Base-by-base conservation (phyloP, 495 filamentous ascomycete species). In the Aspergillus funiculosus region DNA sequence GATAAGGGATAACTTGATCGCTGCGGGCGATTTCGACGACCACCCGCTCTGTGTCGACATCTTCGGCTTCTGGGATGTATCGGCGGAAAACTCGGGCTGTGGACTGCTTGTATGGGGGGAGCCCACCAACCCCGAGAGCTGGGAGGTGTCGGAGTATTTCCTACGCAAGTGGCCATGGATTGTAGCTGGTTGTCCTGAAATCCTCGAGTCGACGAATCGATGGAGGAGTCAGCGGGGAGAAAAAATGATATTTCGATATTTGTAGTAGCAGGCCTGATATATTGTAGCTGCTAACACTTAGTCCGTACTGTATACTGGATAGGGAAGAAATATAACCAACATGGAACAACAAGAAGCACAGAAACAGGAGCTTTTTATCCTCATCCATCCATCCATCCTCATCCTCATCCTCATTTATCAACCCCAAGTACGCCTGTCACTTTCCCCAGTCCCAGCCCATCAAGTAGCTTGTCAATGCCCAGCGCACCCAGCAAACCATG, bases 401-500 rank as follows among this genome's bases (percentile, higher is more conserved):
- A n/a, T n/a, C n/a, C n/a, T n/a, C n/a, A n/a, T n/a, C n/a, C n/a
- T n/a, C n/a, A n/a, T n/a, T n/a, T n/a, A n/a, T 25, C 38, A 18
- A 66, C 41, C 13, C 63, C 64, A 9, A 85, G 56, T 2, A 69
- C 60, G 32, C 75, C 67, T 8, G 65, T 58, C 4, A 83, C 53
- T 10, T 60, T 63, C 3, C 84, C 83, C 11, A 90, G 54, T 0
- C 87, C 86, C 6, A 92, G 68, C 3, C 81, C 77, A 13, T 77
- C 78, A 6, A 90, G 73, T 13, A 90, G 66, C 59, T 85, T 85
- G 40, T 81, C 79, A 28, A 92, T 66, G 13, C 87, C 87, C 10
- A 92, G 64, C 2, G 82, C 83, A 18, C 83, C 82, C 3, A 92
- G 71, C n/a, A 92, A 60, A 30, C 82, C 81, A 41, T 83, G 81